Base-by-base conservation (phyloP, 805 yeast species). In the Candida methanosorbosa region DNA sequence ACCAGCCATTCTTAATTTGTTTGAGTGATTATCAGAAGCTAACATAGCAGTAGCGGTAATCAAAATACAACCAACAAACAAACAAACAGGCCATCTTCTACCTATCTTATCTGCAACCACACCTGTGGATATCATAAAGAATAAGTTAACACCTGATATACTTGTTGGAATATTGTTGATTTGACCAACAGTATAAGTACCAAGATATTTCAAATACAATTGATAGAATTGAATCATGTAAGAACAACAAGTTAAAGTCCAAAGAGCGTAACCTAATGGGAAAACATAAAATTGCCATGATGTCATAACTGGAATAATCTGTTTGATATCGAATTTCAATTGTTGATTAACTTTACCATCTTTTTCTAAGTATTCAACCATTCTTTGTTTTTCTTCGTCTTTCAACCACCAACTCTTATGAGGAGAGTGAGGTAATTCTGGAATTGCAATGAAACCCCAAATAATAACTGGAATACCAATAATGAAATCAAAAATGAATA, bases 401-500 rank as follows among this genome's bases (percentile, higher is more conserved):
- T 24, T 42, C 16, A 48, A 32, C 18, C 41, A 48, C 24, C 41
- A 45, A 18, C 27, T 21, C 27, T 43, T 48, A 6, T 35, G 30
- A 29, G 46, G 40, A 27, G 48, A 30, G 19, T 39, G 37, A 22
- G 59, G 56, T 24, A 64, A 59, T 66, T 76, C 81, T 11, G 84
- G 84, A 49, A 77, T 73, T 36, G 67, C 68, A 3, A 78, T 31
- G 27, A 72, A 61, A 1, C 84, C 82, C 41, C 68, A 74, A 7
- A 79, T 9, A 5, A 79, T 81, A 25, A 80, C 70, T 2, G 65
- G 73, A 19, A 78, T 46, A 5, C 81, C 72, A 32, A 81, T 66
- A 32, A 72, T 46, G 11, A 78, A 79, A 50, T 78, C 84, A 40
- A 81, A 65, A 31, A 81, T 72, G 47, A 76, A 80, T 50, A 76